Evolutionary conservation across 345 rosid species (phyloP).

Genomic region (Rhodomyrtus tomentosa): DNA sequence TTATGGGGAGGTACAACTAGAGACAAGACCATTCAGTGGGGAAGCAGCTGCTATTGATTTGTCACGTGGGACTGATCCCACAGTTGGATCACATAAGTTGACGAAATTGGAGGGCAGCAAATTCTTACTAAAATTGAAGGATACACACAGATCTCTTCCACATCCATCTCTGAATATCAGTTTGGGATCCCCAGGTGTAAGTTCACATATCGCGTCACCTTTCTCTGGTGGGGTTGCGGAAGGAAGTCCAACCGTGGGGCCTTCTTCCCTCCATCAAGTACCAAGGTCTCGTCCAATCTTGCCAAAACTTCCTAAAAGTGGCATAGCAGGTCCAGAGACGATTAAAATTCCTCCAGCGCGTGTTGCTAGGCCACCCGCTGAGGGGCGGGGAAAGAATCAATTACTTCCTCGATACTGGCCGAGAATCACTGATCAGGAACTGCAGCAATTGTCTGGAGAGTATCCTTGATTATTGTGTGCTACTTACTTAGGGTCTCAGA

Average conservation of each 20-base stretch:
- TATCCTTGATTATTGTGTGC: constrained; percentile 32
- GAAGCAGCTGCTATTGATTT: constrained; percentile 19
- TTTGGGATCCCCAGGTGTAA: constrained; percentile 18
- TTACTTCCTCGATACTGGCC: constrained; percentile 99
- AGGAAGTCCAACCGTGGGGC: constrained; percentile 30
- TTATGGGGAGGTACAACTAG: constrained; percentile 26
- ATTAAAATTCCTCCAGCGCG: constrained; percentile 64
- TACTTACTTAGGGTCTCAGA: not conserved
- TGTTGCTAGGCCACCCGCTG: constrained; percentile 94
- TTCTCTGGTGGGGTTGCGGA: constrained; percentile 27
- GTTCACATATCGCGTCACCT: constrained; percentile 18
- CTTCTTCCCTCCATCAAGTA: constrained; percentile 46
- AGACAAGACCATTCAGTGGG: constrained; percentile 15
- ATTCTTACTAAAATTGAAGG: constrained; percentile 35
- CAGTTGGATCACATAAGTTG: constrained; percentile 8
- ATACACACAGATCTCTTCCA: constrained; percentile 36
- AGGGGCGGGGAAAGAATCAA: constrained; percentile 92
- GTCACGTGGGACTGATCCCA: constrained; percentile 14
- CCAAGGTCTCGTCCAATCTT: constrained; percentile 69
- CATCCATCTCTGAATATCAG: constrained; percentile 58
- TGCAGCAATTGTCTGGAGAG: constrained; percentile 94
- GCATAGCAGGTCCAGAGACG: constrained; percentile 38
- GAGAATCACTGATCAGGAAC: constrained; percentile 93
- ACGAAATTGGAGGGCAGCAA: constrained; percentile 20
- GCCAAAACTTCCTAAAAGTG: constrained; percentile 78